phyloP scores from a whole-genome alignment of 208 protist genomes.

The Leishmania arabica region DNA sequence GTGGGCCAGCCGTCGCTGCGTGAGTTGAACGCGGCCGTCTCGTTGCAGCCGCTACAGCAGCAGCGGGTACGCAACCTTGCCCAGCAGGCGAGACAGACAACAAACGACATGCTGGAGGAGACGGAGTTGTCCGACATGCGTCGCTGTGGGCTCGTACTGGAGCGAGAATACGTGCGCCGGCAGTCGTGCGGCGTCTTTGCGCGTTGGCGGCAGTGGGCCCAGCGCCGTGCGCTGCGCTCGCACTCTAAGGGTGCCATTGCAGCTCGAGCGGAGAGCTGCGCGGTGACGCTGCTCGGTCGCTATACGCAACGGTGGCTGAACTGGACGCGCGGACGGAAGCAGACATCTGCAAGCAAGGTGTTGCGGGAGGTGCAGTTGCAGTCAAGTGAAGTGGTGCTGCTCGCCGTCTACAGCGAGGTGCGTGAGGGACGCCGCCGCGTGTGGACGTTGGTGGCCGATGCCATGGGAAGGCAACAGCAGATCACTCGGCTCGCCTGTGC shows the following conservation, averaged over 20 bases:
- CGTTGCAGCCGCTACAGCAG: slow-evolving; percentile 28
- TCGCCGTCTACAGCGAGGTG: slow-evolving; percentile 10
- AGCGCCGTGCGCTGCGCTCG: slow-evolving; percentile 12
- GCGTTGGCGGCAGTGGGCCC: slow-evolving; percentile 35
- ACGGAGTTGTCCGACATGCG: slow-evolving; percentile 18
- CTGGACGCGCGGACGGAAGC: neutral
- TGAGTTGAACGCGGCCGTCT: slow-evolving; percentile 40
- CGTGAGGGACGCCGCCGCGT: neutral
- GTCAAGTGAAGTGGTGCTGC: slow-evolving; percentile 2
- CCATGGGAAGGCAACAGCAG: slow-evolving; percentile 6
- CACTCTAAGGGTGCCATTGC: neutral
- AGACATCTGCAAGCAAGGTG: slow-evolving; percentile 1
- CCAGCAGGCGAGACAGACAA: slow-evolving; percentile 3
- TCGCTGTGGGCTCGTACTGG: slow-evolving; percentile 20
- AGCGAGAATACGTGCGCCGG: slow-evolving; percentile 8
- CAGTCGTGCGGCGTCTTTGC: neutral
- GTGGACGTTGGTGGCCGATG: neutral
- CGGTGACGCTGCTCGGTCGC: slow-evolving; percentile 5
- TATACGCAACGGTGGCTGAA: slow-evolving; percentile 18
- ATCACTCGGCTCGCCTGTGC: neutral
- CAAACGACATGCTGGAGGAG: slow-evolving; percentile 25
- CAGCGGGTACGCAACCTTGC: slow-evolving; percentile 9
- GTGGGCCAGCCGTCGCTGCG: slow-evolving; percentile 49
- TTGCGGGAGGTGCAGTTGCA: slow-evolving; percentile 21
- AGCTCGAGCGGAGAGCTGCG: neutral